Evolutionary conservation across 148 eudicot genomes (phyloP), one percentile per base, ranked within the genome.

Genomic region (Linanthus parryae): DNA sequence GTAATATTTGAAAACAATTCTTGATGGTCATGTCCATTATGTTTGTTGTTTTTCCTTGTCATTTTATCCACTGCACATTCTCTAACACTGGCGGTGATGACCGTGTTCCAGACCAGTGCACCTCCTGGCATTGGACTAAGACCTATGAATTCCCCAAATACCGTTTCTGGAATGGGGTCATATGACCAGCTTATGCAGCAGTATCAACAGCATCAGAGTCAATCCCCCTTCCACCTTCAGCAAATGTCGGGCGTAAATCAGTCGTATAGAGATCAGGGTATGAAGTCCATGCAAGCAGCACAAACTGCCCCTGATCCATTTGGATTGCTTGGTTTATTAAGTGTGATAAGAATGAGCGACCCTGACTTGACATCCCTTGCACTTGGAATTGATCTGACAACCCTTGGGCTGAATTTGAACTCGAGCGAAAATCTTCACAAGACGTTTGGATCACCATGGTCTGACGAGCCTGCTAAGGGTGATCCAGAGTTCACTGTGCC

Each of bases 361-460:
- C 85, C 85, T 47, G 79, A 75, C 65, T 44, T 88, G 56, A 62
- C 89, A 21, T 68, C 82, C 46, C 92, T 84, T 74, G 94, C 96
- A 50, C 81, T 81, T 57, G 97, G 94, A 34, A 70, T 79, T 37
- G 97, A 88, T 71, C 59, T 84, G 58, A 79, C 85, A 21, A 74
- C 86, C 4, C 82, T 88, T 1, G 94, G 94, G 51, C 57, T 84
- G 47, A 70, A 81, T 63, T 68, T 88, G 59, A 81, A 82, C 63
- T 81, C 96, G 5, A 34, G 86, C 13, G 90, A 88, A 50, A 75
- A 65, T 57, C 76, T 88, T 37, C 62, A 88, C 61, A 79, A 84
- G 69, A 79, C 76, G 25, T 88, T 88, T 73, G 76, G 71, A 24
- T 88, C 94, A 26, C 97, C 94, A 16, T 88, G 94, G 94, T 72